Percentiles rank a stretch among this genome's conserved stretches.
Conservation (phyloP, 2,329 filamentous ascomycete species). For the Cryphonectria naterciae region DNA sequence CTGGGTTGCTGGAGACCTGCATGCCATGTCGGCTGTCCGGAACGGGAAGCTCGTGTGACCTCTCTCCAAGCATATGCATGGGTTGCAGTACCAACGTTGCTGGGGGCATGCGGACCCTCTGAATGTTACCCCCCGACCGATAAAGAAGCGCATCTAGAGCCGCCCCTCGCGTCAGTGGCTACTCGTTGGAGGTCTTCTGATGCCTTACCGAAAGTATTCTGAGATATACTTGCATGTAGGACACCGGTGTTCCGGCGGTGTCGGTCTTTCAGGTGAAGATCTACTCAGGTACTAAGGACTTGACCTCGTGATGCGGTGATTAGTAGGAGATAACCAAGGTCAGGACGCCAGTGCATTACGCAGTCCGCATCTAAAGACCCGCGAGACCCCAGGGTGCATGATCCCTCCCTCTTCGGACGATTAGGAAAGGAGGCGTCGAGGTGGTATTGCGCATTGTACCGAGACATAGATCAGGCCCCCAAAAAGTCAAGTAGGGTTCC, state of each 20-base stretch:
- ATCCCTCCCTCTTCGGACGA: neutral
- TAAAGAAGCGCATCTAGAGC: conserved; percentile 1
- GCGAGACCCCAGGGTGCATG: neutral
- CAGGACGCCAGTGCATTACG: neutral
- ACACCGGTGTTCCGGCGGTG: neutral
- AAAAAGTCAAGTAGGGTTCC: neutral
- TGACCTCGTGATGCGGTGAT: neutral
- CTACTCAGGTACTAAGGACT: neutral
- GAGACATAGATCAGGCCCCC: neutral
- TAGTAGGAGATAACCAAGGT: neutral
- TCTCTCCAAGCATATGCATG: conserved; percentile 9
- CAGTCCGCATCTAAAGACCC: neutral
- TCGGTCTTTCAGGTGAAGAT: neutral
- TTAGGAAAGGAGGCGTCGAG: neutral
- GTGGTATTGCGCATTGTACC: neutral
- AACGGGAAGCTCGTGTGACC: conserved; percentile 18
- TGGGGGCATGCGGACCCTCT: neutral
- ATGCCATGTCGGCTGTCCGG: neutral
- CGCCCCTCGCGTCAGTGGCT: neutral
- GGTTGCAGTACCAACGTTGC: conserved; percentile 6
- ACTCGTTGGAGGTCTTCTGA: neutral
- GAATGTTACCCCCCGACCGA: neutral
- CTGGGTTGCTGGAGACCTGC: neutral
- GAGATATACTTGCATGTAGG: neutral
- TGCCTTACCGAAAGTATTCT: neutral